Evolutionary conservation across 768 basidiomycete genomes (phyloP), one percentile per base, ranked within the genome.

Genomic region (Scleroderma bovista): DNA sequence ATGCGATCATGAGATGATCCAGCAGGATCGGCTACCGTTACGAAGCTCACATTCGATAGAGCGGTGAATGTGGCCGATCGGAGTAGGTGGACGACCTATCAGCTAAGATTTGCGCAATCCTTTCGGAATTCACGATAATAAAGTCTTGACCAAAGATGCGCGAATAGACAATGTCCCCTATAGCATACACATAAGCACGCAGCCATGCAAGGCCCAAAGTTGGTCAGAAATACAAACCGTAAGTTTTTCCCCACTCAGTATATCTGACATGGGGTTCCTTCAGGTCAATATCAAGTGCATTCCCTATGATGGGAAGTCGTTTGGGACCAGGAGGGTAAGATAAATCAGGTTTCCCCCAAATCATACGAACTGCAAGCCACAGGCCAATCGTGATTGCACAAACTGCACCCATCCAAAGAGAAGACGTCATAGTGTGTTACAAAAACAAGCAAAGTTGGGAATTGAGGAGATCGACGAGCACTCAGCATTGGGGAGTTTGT

Each of bases 321-420:
- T 31, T 9, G 3, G 61, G 58, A 20, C 60, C 60, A 20, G 61
- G 61, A 42, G 58, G 60, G 9, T 44, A 44, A 32, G 43, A 26
- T 8, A 44, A 17, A 15, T 24, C 23, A 17, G 43, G 15, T n/a
- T 17, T 44, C 16, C n/a, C 17, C 43, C 17, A 3, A 12, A 10
- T 17, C 29, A 17, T 17, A 12, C 39, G 39, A 40, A 40, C 43
- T 20, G 19, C n/a, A 4, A 32, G n/a, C 43, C 43, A 44, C 26
- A 32, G 17, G 15, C 23, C 43, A 22, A 44, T 31, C n/a, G 29
- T 4, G 3, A 31, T 20, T 8, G 43, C 17, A n/a, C 29, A 29
- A 10, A 17, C 3, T 12, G n/a, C 43, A 16, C 43, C 43, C 2
- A 44, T 12, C 16, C 16, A 5, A 2, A 44, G 16, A n/a, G 24